Evolutionary conservation across 2,329 filamentous ascomycete genomes (phyloP), one percentile per base, ranked within the genome.

Genomic region (Diaporthe velutina): DNA sequence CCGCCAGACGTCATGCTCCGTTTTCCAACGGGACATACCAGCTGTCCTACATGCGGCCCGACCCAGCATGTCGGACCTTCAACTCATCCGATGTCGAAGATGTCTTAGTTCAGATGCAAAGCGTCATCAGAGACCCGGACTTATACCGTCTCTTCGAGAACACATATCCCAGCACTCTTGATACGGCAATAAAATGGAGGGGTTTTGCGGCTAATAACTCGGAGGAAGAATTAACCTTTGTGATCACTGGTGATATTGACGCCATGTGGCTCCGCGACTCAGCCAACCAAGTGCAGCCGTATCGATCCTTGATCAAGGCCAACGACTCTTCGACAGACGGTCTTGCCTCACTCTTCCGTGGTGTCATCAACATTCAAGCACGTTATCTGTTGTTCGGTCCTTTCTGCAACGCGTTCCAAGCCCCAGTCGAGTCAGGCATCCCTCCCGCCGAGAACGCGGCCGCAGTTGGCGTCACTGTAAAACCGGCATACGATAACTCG

Each of bases 371-470:
- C 81, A 88, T 95, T 1, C 93, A 95, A 80, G 89, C 92, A 8
- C 89, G 93, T 73, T 95, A 95, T 82, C 85, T 95, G 66, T 86
- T 91, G 71, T 87, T 88, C 13, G 88, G 89, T 12, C 96, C 96
- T 1, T 96, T 96, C 85, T 98, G 96, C 88, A 98, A 98, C 83
- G 94, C 96, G 50, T 98, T 98, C 84, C 96, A 98, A 81, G 94
- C 96, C 0, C 96, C 96, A 0, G 87, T 90, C 3, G 94, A 95
- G 70, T 94, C 94, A 73, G 89, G 90, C 30, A 86, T 96, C 17
- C 80, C 84, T 2, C 90, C 93, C 1, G 84, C 87, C 1, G 79
- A 84, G 12, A 93, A 93, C 79, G 83, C 87, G 3, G 90, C 88
- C 15, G 88, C 88, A 70, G 90, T 89, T 71, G 88, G 89, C n/a